A percentile compares a stretch with the other conserved stretches of the same genome.
Evolutionary conservation across 1,284 basidiomycete genomes (phyloP).

Genomic region (Tetrapyrgos nigripes): DNA sequence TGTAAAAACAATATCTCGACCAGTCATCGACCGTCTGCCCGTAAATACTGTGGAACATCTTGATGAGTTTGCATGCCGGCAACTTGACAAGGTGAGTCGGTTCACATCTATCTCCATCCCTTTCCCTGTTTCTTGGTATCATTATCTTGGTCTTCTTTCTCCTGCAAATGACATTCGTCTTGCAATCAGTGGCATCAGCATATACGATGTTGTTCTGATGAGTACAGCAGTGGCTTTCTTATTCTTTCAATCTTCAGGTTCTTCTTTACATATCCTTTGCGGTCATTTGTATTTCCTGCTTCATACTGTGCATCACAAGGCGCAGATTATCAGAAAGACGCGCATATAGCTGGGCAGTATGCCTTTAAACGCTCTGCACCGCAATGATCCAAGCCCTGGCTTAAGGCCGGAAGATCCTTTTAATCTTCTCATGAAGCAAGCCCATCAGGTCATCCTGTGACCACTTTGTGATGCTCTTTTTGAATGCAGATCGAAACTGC

Average conservation of each 20-base stretch:
- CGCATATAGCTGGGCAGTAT: background rate
- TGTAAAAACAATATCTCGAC: slow-evolving; percentile 82
- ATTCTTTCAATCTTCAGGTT: background rate
- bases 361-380: slow-evolving; percentile 1
- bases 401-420: background rate
- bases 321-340: background rate
- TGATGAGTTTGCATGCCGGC: slow-evolving; percentile 75
- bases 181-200: too few relatives aligned
- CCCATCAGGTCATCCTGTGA: background rate
- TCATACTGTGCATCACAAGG: background rate
- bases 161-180: background rate
- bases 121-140: slow-evolving; percentile 40
- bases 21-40: slow-evolving; percentile 83
- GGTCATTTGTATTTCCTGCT: background rate
- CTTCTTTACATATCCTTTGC: background rate
- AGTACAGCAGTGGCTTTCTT: too few relatives aligned
- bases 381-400: slow-evolving; percentile 10
- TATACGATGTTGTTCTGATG: too few relatives aligned
- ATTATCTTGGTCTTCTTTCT: slow-evolving; percentile 15
- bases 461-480: too few relatives aligned
- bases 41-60: slow-evolving; percentile 71
- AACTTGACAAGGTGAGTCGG: slow-evolving; percentile 54
- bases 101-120: slow-evolving; percentile 42
- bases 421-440: background rate
- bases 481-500: too few relatives aligned